Conservation (phyloP, 2,329 filamentous ascomycete genomes). For the Aspergillus sp. region DNA sequence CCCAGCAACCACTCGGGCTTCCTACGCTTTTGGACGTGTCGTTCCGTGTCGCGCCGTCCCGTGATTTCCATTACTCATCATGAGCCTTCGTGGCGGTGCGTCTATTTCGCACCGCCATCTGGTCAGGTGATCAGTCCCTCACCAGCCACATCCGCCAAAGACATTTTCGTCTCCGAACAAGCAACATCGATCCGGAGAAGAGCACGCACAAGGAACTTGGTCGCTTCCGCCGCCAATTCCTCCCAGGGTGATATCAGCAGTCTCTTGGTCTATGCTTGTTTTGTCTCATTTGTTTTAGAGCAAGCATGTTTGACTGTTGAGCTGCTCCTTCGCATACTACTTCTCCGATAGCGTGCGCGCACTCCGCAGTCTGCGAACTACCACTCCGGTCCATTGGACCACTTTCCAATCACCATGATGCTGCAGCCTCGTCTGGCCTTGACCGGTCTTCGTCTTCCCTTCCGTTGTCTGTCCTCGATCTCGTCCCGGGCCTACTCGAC, state of each 20-base stretch:
- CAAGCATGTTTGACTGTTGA: constrained; percentile 13
- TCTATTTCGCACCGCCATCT: background rate
- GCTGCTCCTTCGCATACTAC: constrained; percentile 1
- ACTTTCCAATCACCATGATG: constrained; percentile 46
- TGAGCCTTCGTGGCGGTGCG: constrained; percentile 16
- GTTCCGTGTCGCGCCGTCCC: constrained; percentile 15
- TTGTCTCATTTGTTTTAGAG: background rate
- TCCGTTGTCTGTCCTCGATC: constrained; percentile 45
- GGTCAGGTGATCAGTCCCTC: constrained; percentile 15
- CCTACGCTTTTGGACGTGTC: constrained; percentile 11
- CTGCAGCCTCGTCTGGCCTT: constrained; percentile 64
- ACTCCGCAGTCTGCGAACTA: background rate
- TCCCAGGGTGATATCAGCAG: constrained; percentile 9
- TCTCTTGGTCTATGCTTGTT: background rate
- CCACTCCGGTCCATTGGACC: constrained; percentile 6
- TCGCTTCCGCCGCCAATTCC: constrained; percentile 12
- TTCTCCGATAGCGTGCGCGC: background rate
- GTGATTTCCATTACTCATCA: constrained; percentile 8
- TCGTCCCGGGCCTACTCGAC: constrained; percentile 54
- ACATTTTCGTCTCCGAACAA: constrained; percentile 21
- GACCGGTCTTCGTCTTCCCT: constrained; percentile 48
- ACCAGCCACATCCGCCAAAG: constrained; percentile 12
- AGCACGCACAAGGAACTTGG: background rate
- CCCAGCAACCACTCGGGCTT: constrained; percentile 49
- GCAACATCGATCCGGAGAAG: background rate